These are phyloP conservation scores for Colletotrichum echinochloae DNA, from an alignment of 2,329 filamentous ascomycete species.

Conservation along the genomic window DNA sequence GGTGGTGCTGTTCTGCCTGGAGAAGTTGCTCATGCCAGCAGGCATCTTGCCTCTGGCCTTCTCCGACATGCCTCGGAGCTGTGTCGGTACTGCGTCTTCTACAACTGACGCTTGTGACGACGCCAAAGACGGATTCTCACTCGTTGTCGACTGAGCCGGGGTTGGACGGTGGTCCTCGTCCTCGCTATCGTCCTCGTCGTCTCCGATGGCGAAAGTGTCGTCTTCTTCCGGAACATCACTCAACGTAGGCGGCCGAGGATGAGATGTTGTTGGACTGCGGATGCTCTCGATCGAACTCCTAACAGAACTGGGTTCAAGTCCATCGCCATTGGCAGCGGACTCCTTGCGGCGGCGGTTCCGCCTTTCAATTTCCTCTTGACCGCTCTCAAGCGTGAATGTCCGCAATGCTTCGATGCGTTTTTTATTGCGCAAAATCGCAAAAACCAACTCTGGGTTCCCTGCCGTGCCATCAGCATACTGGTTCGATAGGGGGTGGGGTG, in stretches of 20 bases:
- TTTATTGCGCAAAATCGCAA: conserved; percentile 81
- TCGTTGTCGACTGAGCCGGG: conserved; percentile 72
- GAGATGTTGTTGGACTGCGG: conserved; percentile 69
- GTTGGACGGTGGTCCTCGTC: conserved; percentile 67
- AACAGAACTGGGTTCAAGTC: conserved; percentile 61
- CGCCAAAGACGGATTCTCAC: conserved; percentile 71
- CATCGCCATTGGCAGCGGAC: conserved; percentile 61
- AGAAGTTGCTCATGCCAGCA: conserved; percentile 83
- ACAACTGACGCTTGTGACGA: conserved; percentile 75
- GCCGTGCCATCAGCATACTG: background rate
- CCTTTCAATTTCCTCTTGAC: conserved; percentile 89
- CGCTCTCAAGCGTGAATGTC: conserved; percentile 90
- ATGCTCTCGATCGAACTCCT: conserved; percentile 76
- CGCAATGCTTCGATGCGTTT: conserved; percentile 88
- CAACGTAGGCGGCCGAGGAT: conserved; percentile 67
- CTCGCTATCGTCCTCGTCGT: conserved; percentile 74
- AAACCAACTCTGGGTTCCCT: conserved; percentile 87
- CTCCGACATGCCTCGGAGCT: conserved; percentile 93
- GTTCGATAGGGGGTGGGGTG: conserved; percentile 5
- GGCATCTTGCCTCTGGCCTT: conserved; percentile 98
- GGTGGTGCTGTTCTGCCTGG: conserved; percentile 88
- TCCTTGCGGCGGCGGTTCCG: conserved; percentile 79
- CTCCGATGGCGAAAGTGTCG: conserved; percentile 87
- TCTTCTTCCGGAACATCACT: conserved; percentile 78
- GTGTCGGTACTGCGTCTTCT: conserved; percentile 84